Evolutionary conservation across 352 stramenopile species (phyloP).

Genomic region (Globisporangium middletonii): DNA sequence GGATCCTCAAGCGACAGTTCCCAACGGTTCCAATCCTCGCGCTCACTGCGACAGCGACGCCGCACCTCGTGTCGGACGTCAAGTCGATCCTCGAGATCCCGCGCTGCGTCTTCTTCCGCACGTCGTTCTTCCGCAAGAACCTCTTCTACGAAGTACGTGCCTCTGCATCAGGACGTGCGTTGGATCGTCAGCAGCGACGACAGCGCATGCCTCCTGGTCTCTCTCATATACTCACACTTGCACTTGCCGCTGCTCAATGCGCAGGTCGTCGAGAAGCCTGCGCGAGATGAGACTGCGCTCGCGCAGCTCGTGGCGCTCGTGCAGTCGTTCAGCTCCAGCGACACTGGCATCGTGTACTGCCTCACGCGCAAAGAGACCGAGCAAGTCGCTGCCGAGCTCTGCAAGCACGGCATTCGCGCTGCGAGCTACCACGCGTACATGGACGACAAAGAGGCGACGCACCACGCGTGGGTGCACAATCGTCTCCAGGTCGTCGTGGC

Average conservation of each 20-base stretch:
- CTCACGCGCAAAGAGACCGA: constrained; percentile 90
- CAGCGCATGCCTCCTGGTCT: neutral
- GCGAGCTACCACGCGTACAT: constrained; percentile 88
- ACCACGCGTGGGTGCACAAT: constrained; percentile 48
- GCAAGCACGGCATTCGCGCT: constrained; percentile 62
- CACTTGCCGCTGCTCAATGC: neutral
- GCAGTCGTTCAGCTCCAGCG: constrained; percentile 34
- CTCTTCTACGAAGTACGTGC: constrained; percentile 80
- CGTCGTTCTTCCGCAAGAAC: constrained; percentile 89
- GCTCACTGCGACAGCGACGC: constrained; percentile 85
- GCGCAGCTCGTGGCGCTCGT: constrained; percentile 78
- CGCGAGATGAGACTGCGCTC: constrained; percentile 38
- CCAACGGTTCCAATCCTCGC: constrained; percentile 88
- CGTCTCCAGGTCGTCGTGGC: constrained; percentile 86
- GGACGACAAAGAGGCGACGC: constrained; percentile 61
- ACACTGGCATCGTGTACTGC: constrained; percentile 91
- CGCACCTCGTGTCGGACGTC: constrained; percentile 63
- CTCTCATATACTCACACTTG: neutral
- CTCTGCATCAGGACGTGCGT: neutral
- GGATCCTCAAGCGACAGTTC: constrained; percentile 88
- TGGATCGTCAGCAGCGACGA: neutral
- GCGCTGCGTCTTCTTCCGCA: constrained; percentile 83
- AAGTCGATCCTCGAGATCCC: constrained; percentile 71
- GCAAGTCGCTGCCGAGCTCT: constrained; percentile 75
- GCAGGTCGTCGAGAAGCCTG: constrained; percentile 40